Percentiles rank a stretch among this genome's conserved stretches.
phyloP scores from a whole-genome alignment of 352 stramenopile genomes.

The Pythium coloratum region DNA sequence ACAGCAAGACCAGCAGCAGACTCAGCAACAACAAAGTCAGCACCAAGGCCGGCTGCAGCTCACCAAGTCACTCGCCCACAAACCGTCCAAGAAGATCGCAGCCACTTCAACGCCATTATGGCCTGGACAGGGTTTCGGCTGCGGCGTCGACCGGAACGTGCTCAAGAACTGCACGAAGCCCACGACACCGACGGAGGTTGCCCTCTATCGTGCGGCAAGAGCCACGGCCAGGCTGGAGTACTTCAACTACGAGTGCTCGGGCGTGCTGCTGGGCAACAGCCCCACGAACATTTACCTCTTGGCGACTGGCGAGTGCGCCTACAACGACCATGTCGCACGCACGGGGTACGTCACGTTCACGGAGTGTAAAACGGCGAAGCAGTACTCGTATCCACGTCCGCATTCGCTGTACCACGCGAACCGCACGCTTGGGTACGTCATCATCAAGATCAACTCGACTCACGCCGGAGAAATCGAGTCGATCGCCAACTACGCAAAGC shows the following conservation, averaged over 20 bases:
- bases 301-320: background rate
- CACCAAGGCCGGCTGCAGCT: background rate
- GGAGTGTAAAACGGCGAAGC: background rate
- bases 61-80: background rate
- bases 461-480: background rate
- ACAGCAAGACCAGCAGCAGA: background rate
- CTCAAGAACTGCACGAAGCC: background rate
- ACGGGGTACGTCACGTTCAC: background rate
- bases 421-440: background rate
- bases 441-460: slow-evolving; percentile 3
- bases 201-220: background rate
- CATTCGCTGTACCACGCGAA: background rate
- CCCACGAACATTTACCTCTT: background rate
- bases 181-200: background rate
- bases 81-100: too few relatives aligned
- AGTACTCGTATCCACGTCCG: background rate
- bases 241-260: background rate
- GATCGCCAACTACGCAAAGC: background rate
- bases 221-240: background rate
- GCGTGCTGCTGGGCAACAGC: slow-evolving; percentile 1
- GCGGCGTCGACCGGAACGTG: background rate
- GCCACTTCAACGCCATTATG: background rate
- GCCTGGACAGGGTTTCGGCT: background rate
- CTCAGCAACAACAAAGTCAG: background rate
- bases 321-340: background rate